Conservation (phyloP, 371 early-diverging fungal species). For the Entomophthora muscae region DNA sequence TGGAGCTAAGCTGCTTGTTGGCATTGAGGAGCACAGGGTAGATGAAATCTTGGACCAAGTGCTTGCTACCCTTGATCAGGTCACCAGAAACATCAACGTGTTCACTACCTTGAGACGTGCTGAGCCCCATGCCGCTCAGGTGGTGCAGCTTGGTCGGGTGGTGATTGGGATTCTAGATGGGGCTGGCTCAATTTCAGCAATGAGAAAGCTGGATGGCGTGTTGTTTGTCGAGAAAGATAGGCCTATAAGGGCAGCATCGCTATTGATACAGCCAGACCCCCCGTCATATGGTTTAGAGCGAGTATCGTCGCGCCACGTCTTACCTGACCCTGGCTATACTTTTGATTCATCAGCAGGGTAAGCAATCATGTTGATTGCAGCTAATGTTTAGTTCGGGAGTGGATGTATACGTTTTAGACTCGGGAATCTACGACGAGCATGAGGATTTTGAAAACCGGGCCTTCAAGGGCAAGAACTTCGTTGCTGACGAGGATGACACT, state of each 20-base stretch:
- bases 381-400: slow-evolving; percentile 20
- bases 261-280: neutral
- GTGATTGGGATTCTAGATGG: neutral
- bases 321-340: neutral
- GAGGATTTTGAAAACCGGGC: slow-evolving; percentile 62
- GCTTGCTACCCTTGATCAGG: no score
- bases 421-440: slow-evolving; percentile 52
- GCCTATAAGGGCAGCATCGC: neutral
- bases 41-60: no score
- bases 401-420: slow-evolving; percentile 64
- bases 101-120: no score
- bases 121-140: no score
- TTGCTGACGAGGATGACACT: slow-evolving; percentile 20
- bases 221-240: neutral
- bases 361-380: neutral
- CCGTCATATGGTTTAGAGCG: neutral
- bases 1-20: no score
- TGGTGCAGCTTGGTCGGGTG: neutral
- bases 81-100: no score
- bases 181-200: neutral
- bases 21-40: no score
- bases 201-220: neutral
- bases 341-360: slow-evolving; percentile 1
- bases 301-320: neutral
- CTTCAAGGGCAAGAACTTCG: slow-evolving; percentile 19